phyloP scores from a whole-genome alignment of 805 yeast genomes.

The Myxozyma vanderwaltii region DNA sequence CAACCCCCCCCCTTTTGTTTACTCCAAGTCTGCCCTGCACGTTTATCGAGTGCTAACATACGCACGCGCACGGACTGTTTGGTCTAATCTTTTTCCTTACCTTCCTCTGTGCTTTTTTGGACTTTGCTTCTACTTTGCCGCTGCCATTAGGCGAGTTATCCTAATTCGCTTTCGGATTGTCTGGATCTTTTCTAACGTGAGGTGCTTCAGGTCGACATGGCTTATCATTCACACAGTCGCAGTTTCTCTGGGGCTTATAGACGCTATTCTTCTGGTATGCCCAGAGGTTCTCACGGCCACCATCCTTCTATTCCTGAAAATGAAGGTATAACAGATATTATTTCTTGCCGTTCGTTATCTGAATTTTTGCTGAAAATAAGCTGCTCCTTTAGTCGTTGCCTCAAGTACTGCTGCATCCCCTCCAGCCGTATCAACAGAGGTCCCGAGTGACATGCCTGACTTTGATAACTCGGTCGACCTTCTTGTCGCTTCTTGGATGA shows the following conservation, averaged over 20 bases:
- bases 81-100: not conserved
- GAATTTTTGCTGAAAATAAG: too few relatives aligned
- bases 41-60: not conserved
- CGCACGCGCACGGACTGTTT: conserved; percentile 14
- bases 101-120: not conserved
- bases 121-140: not conserved
- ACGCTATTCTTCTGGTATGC: conserved; percentile 22
- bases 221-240: conserved; percentile 20
- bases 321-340: conserved; percentile 13
- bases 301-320: conserved; percentile 32
- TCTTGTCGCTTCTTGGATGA: conserved; percentile 26
- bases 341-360: not conserved
- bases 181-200: not conserved
- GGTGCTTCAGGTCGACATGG: not conserved
- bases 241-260: conserved; percentile 24
- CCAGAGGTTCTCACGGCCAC: conserved; percentile 18
- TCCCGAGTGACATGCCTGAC: conserved; percentile 7
- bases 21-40: not conserved
- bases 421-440: not conserved
- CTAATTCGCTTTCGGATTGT: not conserved
- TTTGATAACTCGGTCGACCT: conserved; percentile 25
- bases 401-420: not conserved
- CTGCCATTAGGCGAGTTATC: not conserved
- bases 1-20: not conserved
- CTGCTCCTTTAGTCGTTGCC: not conserved